Base-by-base conservation (phyloP, 768 basidiomycete species). In the Termitomyces sp. region DNA sequence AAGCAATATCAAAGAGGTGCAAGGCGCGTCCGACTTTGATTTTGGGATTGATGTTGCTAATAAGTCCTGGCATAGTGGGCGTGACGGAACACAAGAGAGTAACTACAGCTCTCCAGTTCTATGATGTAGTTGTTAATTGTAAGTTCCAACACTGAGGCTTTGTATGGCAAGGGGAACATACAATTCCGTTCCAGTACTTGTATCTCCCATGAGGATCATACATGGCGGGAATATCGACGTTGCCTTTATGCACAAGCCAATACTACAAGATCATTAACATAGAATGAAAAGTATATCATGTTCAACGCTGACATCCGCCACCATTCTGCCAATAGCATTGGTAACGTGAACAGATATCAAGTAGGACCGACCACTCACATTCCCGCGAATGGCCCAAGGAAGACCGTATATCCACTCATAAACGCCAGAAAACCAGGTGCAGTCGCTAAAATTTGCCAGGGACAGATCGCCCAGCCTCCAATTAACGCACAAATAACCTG, bases 361-460 rank as follows among this genome's bases (percentile, higher is more conserved):
- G 34, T n/a, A 39, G 18, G 37, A 18, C 37, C 1, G 5, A 44
- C 5, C 8, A 46, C 45, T 46, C 24, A 46, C 45, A 46, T 85
- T 24, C 87, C 89, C 33, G 88, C 85, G 62, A 96, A 87, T 1
- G 93, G 93, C 0, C 90, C 90, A 22, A 95, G 75, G 68, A 96
- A 92, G 22, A 94, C 86, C 0, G 91, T 87, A 65, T 93, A 94
- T 3, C 90, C 91, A 24, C 79, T 81, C 85, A 92, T 88, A 71
- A 93, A 92, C 15, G 75, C 74, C 64, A 92, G 67, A 71, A 92
- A 92, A 1, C 83, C 83, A 33, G 82, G 75, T 0, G 87, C 90
- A 24, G 75, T 78, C 3, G 77, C 76, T 33, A 94, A 75, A 54
- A 95, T 92, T 70, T 92, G 84, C 93, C 92, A 95, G 4, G 92